A percentile compares a stretch with the other conserved stretches of the same genome.
phyloP scores from a whole-genome alignment of 495 filamentous ascomycete genomes.

The Daldinia grandis region DNA sequence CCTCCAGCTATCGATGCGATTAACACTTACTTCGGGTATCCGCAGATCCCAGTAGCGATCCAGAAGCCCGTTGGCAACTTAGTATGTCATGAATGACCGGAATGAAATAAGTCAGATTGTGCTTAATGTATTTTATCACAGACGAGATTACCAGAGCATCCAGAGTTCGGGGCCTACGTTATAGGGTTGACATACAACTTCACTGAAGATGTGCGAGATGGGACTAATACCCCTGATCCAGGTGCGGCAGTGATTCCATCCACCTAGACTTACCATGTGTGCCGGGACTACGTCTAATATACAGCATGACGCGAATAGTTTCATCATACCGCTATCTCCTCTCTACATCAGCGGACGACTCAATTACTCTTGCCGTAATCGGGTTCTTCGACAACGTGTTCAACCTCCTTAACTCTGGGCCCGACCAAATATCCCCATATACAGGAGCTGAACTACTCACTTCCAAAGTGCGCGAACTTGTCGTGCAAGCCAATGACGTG shows the following conservation, averaged over 20 bases:
- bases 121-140: slow-evolving; percentile 11
- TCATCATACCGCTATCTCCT: slow-evolving; percentile 49
- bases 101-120: not conserved
- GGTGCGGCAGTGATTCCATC: slow-evolving; percentile 10
- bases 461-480: slow-evolving; percentile 50
- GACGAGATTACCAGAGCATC: slow-evolving; percentile 38
- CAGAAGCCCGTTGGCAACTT: slow-evolving; percentile 45
- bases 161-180: slow-evolving; percentile 43
- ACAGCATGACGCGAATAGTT: slow-evolving; percentile 16
- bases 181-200: slow-evolving; percentile 57
- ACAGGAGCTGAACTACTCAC: slow-evolving; percentile 57
- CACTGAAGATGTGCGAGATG: slow-evolving; percentile 52
- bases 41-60: slow-evolving; percentile 42
- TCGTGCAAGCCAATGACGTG: slow-evolving; percentile 43
- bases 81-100: slow-evolving; percentile 21
- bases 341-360: slow-evolving; percentile 46
- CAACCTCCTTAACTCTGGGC: slow-evolving; percentile 39
- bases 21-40: slow-evolving; percentile 46
- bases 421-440: slow-evolving; percentile 39
- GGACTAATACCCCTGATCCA: slow-evolving; percentile 43
- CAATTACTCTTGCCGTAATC: slow-evolving; percentile 43
- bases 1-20: slow-evolving; percentile 46
- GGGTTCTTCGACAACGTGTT: slow-evolving; percentile 46
- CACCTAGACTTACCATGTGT: not conserved
- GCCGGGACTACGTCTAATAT: slow-evolving; percentile 7